phyloP scores from a whole-genome alignment of 495 filamentous ascomycete genomes.

The Alectoria sarmentosa region DNA sequence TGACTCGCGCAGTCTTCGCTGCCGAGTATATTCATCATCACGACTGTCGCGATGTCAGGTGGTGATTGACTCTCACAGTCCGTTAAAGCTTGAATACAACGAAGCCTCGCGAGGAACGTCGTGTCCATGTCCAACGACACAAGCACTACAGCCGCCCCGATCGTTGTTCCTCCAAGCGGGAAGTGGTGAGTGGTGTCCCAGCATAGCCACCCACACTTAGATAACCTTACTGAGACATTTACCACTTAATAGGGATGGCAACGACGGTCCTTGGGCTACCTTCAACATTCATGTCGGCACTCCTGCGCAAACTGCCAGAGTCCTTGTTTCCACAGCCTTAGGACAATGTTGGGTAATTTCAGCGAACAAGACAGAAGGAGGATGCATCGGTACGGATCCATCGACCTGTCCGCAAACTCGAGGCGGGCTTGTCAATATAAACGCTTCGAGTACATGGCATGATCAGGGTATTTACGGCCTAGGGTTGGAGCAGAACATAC shows the following conservation, averaged over 20 bases:
- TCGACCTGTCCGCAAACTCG: conserved; percentile 40
- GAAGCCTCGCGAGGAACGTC: background rate
- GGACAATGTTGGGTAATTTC: conserved; percentile 31
- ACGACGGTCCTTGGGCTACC: conserved; percentile 38
- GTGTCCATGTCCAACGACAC: conserved; percentile 18
- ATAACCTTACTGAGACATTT: background rate
- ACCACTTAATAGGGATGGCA: conserved; percentile 30
- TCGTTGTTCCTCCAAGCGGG: conserved; percentile 24
- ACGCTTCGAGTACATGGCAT: conserved; percentile 43
- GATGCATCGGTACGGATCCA: conserved; percentile 31
- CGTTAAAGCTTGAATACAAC: too few relatives aligned
- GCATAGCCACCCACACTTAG: conserved; percentile 4
- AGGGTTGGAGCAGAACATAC: conserved; percentile 38
- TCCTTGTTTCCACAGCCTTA: conserved; percentile 31
- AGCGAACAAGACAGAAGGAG: conserved; percentile 29
- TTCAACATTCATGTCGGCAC: conserved; percentile 35
- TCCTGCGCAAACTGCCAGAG: conserved; percentile 32
- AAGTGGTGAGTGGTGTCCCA: conserved; percentile 19
- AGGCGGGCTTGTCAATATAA: conserved; percentile 43
- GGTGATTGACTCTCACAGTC: background rate
- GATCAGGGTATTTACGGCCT: conserved; percentile 36
- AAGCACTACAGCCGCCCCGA: conserved; percentile 16
- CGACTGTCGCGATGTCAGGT: background rate
- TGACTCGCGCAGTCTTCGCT: background rate
- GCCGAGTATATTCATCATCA: background rate